Evolutionary conservation across 1,284 basidiomycete species (phyloP), one percentile per base, ranked within the genome.

Genomic region (Marasmius fiardii): DNA sequence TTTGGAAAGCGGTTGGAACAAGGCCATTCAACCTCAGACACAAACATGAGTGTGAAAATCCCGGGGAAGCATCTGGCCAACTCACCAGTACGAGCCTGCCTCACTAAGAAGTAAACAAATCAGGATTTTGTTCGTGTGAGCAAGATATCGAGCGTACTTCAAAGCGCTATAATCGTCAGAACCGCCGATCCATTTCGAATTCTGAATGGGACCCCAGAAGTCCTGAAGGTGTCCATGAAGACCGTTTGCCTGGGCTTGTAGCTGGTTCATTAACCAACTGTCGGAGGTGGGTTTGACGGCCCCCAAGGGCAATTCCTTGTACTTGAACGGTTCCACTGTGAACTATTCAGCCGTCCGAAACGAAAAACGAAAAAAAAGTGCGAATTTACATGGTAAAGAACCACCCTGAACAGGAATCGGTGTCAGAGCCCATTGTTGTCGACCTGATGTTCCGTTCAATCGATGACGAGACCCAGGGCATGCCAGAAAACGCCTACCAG

Each of bases 401-500:
- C 5, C 14, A 7, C 39, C 39, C 14, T 16, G 39, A n/a, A 41
- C 20, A 7, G 39, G 39, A n/a, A 41, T 20, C 7, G 39, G 39
- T 14, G 8, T 41, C 7, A 41, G 39, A 6, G n/a, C 39, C 39
- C 39, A 41, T n/a, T 41, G 39, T 16, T 41, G 39, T 7, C 39
- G 39, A 41, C 39, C 39, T 41, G 14, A 7, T 6, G 4, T 41
- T 18, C 16, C 4, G 39, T n/a, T 31, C 5, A 31, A 4, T 41
- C 39, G 20, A n/a, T 14, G 39, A 41, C 7, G n/a, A 16, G 20
- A 14, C n/a, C 6, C 7, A 10, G n/a, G 3, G 16, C 7, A 41
- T 18, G 4, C 11, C n/a, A 16, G 20, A n/a, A n/a, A 16, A 20
- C 14, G n/a, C 39, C 18, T 34, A 58, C 59, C 59, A 11, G 59